phyloP scores from a whole-genome alignment of 768 basidiomycete genomes.

The Suillus plorans region DNA sequence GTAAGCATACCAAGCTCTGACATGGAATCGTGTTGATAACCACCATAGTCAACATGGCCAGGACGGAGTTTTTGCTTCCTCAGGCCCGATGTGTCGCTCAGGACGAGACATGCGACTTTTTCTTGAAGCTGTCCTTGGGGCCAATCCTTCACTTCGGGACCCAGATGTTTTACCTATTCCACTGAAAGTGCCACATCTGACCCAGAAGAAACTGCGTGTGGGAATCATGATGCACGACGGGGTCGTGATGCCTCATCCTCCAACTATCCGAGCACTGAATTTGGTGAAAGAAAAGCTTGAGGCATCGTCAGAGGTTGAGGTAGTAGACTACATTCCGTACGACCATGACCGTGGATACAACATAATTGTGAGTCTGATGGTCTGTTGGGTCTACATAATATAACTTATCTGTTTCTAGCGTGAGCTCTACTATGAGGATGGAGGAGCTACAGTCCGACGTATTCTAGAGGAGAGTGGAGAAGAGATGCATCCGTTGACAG shows the following conservation, averaged over 20 bases:
- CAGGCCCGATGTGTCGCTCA: slow-evolving; percentile 28
- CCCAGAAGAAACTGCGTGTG: slow-evolving; percentile 29
- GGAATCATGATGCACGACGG: slow-evolving; percentile 38
- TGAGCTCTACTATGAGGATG: slow-evolving; percentile 39
- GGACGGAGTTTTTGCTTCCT: slow-evolving; percentile 13
- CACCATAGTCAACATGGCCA: slow-evolving; percentile 24
- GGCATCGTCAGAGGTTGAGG: slow-evolving; percentile 32
- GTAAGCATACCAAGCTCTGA: slow-evolving; percentile 16
- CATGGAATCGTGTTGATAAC: slow-evolving; percentile 14
- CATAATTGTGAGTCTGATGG: slow-evolving; percentile 30
- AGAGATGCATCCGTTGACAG: slow-evolving; percentile 32
- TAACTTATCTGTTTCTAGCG: slow-evolving; percentile 21
- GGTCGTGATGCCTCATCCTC: slow-evolving; percentile 40
- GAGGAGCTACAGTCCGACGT: slow-evolving; percentile 28
- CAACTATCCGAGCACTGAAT: slow-evolving; percentile 40
- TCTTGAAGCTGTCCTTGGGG: slow-evolving; percentile 22
- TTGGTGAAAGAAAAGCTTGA: slow-evolving; percentile 35
- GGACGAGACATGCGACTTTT: slow-evolving; percentile 26
- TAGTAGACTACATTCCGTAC: slow-evolving; percentile 36
- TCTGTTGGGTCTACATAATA: background rate
- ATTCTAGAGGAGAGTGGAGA: slow-evolving; percentile 31
- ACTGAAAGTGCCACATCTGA: slow-evolving; percentile 22
- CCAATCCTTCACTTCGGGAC: slow-evolving; percentile 42
- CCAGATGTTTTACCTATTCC: slow-evolving; percentile 33
- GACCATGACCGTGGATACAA: slow-evolving; percentile 34